Conservation (phyloP, 352 stramenopile species). For the Phytopythium litorale region DNA sequence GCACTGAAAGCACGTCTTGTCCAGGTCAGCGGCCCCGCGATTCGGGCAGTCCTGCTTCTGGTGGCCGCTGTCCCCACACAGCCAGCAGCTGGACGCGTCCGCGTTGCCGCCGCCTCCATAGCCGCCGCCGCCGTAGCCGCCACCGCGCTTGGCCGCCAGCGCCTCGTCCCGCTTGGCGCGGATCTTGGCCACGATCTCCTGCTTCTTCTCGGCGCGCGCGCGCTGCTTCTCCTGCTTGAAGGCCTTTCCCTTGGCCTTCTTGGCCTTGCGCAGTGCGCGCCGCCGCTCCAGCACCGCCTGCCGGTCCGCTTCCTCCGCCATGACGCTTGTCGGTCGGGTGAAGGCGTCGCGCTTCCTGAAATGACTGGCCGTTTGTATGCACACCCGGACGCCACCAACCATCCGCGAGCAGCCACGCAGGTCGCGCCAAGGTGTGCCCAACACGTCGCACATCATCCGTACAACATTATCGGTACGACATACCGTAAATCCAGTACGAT, state of each 20-base stretch:
- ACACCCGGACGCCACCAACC: not conserved
- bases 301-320: constrained; percentile 24
- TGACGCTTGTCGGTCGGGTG: not conserved
- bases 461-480: not conserved
- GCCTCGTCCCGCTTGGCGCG: constrained; percentile 65
- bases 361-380: not conserved
- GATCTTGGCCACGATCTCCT: constrained; percentile 74
- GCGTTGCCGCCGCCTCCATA: constrained; percentile 12
- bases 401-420: not conserved
- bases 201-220: constrained; percentile 67
- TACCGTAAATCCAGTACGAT: not conserved
- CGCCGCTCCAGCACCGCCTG: constrained; percentile 40
- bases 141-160: constrained; percentile 12
- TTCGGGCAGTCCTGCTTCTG: constrained; percentile 82
- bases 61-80: constrained; percentile 66
- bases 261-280: constrained; percentile 74
- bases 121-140: constrained; percentile 14
- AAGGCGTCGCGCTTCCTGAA: not conserved
- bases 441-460: not conserved
- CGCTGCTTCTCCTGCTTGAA: constrained; percentile 66
- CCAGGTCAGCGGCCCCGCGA: constrained; percentile 52
- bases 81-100: constrained; percentile 58
- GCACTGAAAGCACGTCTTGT: constrained; percentile 85
- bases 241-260: constrained; percentile 68
- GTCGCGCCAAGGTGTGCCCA: not conserved